These are phyloP conservation scores for Micractinium sp. DNA, from an alignment of 139 green algal genomes.

Conservation along the genomic window DNA sequence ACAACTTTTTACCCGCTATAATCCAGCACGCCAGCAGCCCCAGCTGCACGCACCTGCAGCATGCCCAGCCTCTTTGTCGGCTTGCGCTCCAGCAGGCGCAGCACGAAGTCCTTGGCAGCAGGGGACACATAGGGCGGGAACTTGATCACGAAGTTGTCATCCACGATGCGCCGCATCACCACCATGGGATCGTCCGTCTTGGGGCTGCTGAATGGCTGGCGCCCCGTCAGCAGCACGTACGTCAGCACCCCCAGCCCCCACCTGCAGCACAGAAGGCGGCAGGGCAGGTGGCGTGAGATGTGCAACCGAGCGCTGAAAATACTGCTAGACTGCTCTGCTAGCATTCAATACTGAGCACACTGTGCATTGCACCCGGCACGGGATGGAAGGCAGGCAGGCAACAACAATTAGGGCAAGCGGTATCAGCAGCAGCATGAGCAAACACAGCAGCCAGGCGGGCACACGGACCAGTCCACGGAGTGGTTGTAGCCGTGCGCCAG, in stretches of 20 bases:
- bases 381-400: background rate
- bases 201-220: slow-evolving; percentile 93
- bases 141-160: slow-evolving; percentile 67
- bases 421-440: background rate
- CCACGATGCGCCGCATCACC: slow-evolving; percentile 96
- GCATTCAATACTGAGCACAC: no score
- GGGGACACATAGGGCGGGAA: slow-evolving; percentile 94
- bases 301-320: background rate
- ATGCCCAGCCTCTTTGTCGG: slow-evolving; percentile 89
- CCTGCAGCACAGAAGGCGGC: slow-evolving; percentile 24
- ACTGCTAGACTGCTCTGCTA: background rate
- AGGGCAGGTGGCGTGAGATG: background rate
- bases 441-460: background rate
- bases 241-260: slow-evolving; percentile 94
- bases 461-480: slow-evolving; percentile 90
- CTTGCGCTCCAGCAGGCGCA: slow-evolving; percentile 88
- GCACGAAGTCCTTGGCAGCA: slow-evolving; percentile 38
- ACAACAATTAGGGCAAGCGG: background rate
- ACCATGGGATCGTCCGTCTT: slow-evolving; percentile 97
- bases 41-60: slow-evolving; percentile 65
- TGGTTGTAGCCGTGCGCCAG: slow-evolving; percentile 93
- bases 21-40: background rate
- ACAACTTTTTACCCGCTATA: background rate
- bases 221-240: slow-evolving; percentile 95
- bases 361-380: no score